Percentiles rank a stretch among this genome's conserved stretches.
Evolutionary conservation across 179 eudicot genomes (phyloP).

Genomic region (Actinidia polygama): DNA sequence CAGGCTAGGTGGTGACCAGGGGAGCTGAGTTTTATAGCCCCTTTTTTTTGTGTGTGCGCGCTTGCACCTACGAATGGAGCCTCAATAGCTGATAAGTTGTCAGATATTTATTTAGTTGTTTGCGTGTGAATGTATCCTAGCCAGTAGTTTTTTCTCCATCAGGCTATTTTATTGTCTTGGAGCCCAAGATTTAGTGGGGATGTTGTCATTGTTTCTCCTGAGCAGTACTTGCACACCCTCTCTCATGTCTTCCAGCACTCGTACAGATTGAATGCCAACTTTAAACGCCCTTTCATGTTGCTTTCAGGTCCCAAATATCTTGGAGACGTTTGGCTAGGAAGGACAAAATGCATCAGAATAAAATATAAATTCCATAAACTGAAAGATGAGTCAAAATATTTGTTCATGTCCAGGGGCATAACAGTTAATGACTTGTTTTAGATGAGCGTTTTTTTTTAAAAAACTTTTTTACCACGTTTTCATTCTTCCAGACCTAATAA

Average conservation of each 20-base stretch:
- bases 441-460: no score
- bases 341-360: background rate
- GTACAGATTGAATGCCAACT: background rate
- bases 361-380: background rate
- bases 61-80: background rate
- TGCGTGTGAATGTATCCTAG: background rate
- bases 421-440: no score
- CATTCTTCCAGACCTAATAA: background rate
- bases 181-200: background rate
- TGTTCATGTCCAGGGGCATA: background rate
- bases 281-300: background rate
- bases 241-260: background rate
- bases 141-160: background rate
- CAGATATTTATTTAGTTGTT: background rate
- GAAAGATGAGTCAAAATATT: background rate
- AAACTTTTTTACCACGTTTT: background rate
- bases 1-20: conserved; percentile 95
- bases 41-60: background rate
- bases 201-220: background rate
- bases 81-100: background rate
- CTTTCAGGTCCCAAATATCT: background rate
- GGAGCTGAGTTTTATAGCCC: conserved; percentile 63
- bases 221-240: conserved; percentile 7
- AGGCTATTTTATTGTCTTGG: background rate
- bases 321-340: background rate